These are phyloP conservation scores for Bisporella sp. DNA, from an alignment of 2,329 filamentous ascomycete genomes.

Conservation along the genomic window DNA sequence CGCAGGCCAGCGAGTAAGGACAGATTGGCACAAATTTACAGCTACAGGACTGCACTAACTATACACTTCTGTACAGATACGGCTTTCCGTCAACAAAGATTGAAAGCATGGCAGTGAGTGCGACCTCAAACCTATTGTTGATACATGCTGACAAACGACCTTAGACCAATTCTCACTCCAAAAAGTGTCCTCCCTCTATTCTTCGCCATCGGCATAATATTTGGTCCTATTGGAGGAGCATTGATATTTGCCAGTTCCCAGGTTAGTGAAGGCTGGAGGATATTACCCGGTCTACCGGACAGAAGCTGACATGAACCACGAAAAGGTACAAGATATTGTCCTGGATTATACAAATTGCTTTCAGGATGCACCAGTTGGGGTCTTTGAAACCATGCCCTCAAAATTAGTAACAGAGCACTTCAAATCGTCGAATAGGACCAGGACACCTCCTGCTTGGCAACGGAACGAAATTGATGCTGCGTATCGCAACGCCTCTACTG, in stretches of 20 bases:
- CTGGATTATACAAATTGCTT: constrained; percentile 86
- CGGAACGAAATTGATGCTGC: constrained; percentile 31
- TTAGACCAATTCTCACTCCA: constrained; percentile 85
- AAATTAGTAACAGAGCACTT: constrained; percentile 63
- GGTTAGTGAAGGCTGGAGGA: constrained; percentile 38
- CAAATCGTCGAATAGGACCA: constrained; percentile 38
- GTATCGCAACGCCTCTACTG: constrained; percentile 27
- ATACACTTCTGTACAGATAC: constrained; percentile 56
- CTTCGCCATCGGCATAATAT: constrained; percentile 84
- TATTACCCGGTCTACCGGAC: neutral
- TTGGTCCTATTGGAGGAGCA: constrained; percentile 84
- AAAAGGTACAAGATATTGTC: constrained; percentile 78
- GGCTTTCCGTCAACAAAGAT: constrained; percentile 89
- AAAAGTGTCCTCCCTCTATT: constrained; percentile 90
- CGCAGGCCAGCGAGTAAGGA: constrained; percentile 78
- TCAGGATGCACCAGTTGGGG: constrained; percentile 40
- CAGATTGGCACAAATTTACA: constrained; percentile 6
- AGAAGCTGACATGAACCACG: constrained; percentile 7
- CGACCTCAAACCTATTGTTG: constrained; percentile 4
- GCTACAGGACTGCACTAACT: constrained; percentile 13
- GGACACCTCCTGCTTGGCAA: constrained; percentile 19
- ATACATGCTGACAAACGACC: constrained; percentile 15
- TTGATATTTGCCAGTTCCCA: constrained; percentile 79
- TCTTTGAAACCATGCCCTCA: constrained; percentile 44
- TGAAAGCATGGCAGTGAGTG: constrained; percentile 96